These are phyloP conservation scores for Fraxinus latifolia DNA, from an alignment of 305 asterid species.

Conservation along the genomic window DNA sequence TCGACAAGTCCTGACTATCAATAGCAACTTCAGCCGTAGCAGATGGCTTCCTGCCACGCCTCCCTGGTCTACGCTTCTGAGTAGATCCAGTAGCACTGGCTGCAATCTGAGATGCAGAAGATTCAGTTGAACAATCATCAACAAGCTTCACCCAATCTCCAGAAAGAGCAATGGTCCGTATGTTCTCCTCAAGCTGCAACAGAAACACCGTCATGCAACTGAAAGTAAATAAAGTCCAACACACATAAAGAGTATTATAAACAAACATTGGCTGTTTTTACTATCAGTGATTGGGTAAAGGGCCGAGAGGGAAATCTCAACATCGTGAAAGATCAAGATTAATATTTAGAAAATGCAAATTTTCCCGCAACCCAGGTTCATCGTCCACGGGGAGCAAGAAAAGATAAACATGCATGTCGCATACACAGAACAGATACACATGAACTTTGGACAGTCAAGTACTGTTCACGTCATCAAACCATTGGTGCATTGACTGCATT, in stretches of 20 bases:
- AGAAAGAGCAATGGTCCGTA: constrained; percentile 68
- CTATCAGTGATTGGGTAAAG: neutral
- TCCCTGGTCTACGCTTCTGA: constrained; percentile 83
- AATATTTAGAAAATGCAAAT: neutral
- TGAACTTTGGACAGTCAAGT: constrained; percentile 13
- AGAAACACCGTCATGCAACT: constrained; percentile 31
- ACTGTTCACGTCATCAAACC: constrained; percentile 2
- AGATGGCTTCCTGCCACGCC: constrained; percentile 75
- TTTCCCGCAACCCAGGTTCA: constrained; percentile 5
- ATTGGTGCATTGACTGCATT: constrained; percentile 17
- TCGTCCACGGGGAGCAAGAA: constrained; percentile 10
- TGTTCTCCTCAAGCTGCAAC: constrained; percentile 80
- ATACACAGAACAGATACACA: constrained; percentile 1
- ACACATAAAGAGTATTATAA: constrained; percentile 12
- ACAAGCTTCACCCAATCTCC: constrained; percentile 79
- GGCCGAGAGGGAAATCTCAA: neutral
- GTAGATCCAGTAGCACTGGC: constrained; percentile 55
- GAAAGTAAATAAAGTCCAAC: constrained; percentile 6
- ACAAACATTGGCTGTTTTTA: constrained; percentile 3
- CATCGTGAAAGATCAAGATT: neutral
- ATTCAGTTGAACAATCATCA: constrained; percentile 51
- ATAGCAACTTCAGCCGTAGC: constrained; percentile 40
- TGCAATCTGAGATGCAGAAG: constrained; percentile 49
- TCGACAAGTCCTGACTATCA: constrained; percentile 35
- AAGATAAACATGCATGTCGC: constrained; percentile 13